phyloP scores from a whole-genome alignment of 176 grass and related monocot species.

The Hordeum marinum region DNA sequence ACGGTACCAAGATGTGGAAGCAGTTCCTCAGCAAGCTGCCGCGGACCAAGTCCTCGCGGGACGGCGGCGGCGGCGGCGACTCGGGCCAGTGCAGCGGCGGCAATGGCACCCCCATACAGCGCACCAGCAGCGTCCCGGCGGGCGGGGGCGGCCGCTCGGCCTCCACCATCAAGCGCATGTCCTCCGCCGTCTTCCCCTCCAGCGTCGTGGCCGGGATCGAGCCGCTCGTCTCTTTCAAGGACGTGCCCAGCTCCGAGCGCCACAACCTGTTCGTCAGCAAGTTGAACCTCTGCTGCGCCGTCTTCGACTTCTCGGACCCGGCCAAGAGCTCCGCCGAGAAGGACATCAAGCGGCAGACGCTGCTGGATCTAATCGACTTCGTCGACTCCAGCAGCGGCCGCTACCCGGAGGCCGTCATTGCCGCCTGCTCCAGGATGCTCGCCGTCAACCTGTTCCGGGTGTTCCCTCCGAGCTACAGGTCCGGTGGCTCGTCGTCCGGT shows the following conservation, averaged over 20 bases:
- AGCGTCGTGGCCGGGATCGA: slow-evolving; percentile 88
- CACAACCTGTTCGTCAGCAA: slow-evolving; percentile 87
- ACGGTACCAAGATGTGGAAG: slow-evolving; percentile 65
- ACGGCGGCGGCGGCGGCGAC: slow-evolving; percentile 27
- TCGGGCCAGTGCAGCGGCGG: slow-evolving; percentile 42
- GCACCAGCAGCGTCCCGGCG: slow-evolving; percentile 37
- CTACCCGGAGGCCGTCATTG: slow-evolving; percentile 67
- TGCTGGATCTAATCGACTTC: slow-evolving; percentile 85
- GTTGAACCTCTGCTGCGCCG: slow-evolving; percentile 67
- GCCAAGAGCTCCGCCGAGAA: slow-evolving; percentile 80
- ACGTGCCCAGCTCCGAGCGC: slow-evolving; percentile 74
- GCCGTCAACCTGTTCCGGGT: slow-evolving; percentile 77
- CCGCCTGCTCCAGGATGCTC: slow-evolving; percentile 80
- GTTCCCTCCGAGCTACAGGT: slow-evolving; percentile 70
- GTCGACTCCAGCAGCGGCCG: slow-evolving; percentile 41
- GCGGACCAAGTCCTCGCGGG: slow-evolving; percentile 54
- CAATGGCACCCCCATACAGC: slow-evolving; percentile 42
- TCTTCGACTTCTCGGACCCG: slow-evolving; percentile 96
- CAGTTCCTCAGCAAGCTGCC: slow-evolving; percentile 89
- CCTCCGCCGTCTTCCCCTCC: slow-evolving; percentile 88
- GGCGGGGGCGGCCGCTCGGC: slow-evolving; percentile 31
- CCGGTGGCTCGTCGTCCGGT: slow-evolving; percentile 26
- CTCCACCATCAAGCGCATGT: slow-evolving; percentile 79
- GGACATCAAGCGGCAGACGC: slow-evolving; percentile 84
- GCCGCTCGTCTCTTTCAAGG: slow-evolving; percentile 84